A percentile compares a stretch with the other conserved stretches of the same genome.
phyloP scores from a whole-genome alignment of 1,284 basidiomycete species.

The Ustilago tritici region DNA sequence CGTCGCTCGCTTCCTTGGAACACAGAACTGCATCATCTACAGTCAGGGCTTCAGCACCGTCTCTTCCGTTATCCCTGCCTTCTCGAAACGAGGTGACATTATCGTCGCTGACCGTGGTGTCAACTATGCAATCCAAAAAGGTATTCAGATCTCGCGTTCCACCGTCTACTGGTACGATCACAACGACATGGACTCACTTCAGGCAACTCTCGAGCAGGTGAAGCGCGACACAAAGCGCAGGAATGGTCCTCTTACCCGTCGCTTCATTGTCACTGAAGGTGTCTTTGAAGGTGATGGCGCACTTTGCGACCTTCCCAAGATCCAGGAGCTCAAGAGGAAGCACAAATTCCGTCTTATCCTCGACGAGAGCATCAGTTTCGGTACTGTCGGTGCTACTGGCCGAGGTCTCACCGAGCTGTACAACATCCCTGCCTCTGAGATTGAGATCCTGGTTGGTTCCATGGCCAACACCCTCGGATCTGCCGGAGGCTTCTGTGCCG shows the following conservation, averaged over 20 bases:
- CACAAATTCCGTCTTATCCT: constrained; percentile 96
- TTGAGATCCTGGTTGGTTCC: constrained; percentile 79
- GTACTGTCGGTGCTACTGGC: constrained; percentile 89
- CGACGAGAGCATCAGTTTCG: constrained; percentile 94
- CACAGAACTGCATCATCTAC: constrained; percentile 90
- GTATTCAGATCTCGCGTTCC: constrained; percentile 93
- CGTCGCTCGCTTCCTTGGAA: constrained; percentile 89
- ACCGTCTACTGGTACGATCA: constrained; percentile 95
- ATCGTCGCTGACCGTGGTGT: constrained; percentile 96
- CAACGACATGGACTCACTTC: constrained; percentile 90
- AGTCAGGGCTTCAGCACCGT: constrained; percentile 93
- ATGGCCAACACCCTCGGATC: constrained; percentile 86
- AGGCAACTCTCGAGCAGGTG: constrained; percentile 84
- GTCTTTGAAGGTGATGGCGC: constrained; percentile 95
- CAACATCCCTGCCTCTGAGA: constrained; percentile 78
- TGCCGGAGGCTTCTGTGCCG: constrained; percentile 94
- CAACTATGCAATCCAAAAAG: constrained; percentile 96
- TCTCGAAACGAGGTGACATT: constrained; percentile 96
- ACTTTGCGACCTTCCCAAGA: constrained; percentile 88
- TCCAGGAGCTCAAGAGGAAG: constrained; percentile 93
- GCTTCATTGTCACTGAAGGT: constrained; percentile 97
- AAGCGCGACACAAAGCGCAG: constrained; percentile 89
- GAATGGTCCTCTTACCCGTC: constrained; percentile 82
- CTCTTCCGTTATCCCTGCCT: constrained; percentile 94
- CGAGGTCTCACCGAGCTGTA: constrained; percentile 94